Conservation (phyloP, 2,329 filamentous ascomycete genomes). For the Emmonsiellopsis sp. region DNA sequence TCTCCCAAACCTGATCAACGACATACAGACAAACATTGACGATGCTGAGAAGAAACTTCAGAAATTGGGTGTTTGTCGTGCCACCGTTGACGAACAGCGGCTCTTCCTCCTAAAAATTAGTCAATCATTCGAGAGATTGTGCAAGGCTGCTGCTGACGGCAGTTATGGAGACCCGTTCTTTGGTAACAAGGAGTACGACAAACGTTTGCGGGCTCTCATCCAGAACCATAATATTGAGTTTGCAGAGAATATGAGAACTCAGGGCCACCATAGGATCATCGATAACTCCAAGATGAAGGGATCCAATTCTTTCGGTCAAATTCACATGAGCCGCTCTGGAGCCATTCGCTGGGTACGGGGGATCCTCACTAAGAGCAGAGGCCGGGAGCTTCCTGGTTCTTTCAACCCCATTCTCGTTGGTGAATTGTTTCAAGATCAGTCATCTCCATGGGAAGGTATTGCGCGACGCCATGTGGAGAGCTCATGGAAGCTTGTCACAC, state of each 20-base stretch:
- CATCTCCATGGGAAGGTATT: slow-evolving; percentile 42
- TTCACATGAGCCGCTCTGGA: slow-evolving; percentile 19
- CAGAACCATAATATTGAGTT: slow-evolving; percentile 23
- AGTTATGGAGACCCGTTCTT: slow-evolving; percentile 28
- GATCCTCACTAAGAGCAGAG: slow-evolving; percentile 35
- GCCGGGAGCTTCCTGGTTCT: slow-evolving; percentile 49
- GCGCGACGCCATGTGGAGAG: slow-evolving; percentile 29
- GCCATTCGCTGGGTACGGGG: slow-evolving; percentile 33
- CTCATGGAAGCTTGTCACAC: neutral
- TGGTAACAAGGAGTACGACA: slow-evolving; percentile 10
- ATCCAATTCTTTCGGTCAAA: neutral
- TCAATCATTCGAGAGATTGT: slow-evolving; percentile 29
- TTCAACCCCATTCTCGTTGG: slow-evolving; percentile 51
- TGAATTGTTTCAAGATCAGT: slow-evolving; percentile 54
- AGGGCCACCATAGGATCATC: slow-evolving; percentile 35
- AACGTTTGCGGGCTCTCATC: neutral
- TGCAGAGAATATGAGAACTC: slow-evolving; percentile 30
- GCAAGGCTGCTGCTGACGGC: slow-evolving; percentile 24
- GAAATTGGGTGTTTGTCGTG: slow-evolving; percentile 42
- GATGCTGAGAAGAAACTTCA: slow-evolving; percentile 31
- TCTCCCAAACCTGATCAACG: slow-evolving; percentile 18
- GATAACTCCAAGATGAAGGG: neutral
- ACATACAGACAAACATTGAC: slow-evolving; percentile 19
- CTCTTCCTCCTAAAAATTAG: slow-evolving; percentile 33
- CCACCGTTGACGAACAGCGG: slow-evolving; percentile 36